Conservation (phyloP, 2,329 filamentous ascomycete species). For the Boeremia lycopersici region DNA sequence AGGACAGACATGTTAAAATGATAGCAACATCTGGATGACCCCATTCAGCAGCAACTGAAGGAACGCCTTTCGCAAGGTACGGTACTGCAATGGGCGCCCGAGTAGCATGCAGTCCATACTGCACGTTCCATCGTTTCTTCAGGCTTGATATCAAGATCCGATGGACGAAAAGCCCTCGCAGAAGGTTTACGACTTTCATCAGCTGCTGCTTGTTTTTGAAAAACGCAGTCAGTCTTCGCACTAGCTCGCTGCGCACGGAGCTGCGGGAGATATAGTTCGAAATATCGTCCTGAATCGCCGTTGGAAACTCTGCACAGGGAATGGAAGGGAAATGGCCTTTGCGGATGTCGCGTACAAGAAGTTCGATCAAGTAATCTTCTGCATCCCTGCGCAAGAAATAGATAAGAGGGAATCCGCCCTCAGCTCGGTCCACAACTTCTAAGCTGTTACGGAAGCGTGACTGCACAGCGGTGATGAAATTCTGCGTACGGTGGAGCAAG, state of each 20-base stretch:
- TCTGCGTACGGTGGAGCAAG: slow-evolving; percentile 41
- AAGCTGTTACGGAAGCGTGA: slow-evolving; percentile 53
- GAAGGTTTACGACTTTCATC: slow-evolving; percentile 56
- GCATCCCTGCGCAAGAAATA: slow-evolving; percentile 58
- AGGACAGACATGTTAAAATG: slow-evolving; percentile 56
- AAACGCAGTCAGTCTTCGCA: slow-evolving; percentile 27
- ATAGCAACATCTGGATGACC: slow-evolving; percentile 67
- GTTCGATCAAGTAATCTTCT: slow-evolving; percentile 34
- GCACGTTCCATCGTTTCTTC: slow-evolving; percentile 70
- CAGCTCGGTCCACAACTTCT: slow-evolving; percentile 52
- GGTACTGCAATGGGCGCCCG: slow-evolving; percentile 68
- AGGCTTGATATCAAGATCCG: slow-evolving; percentile 65
- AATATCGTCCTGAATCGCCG: slow-evolving; percentile 34
- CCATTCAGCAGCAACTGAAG: slow-evolving; percentile 68
- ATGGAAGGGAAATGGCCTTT: slow-evolving; percentile 33
- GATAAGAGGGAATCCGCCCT: slow-evolving; percentile 58
- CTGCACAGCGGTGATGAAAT: slow-evolving; percentile 44
- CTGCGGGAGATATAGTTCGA: slow-evolving; percentile 41
- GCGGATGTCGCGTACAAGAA: slow-evolving; percentile 42
- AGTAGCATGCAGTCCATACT: slow-evolving; percentile 56
- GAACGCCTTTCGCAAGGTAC: slow-evolving; percentile 68
- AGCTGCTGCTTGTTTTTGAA: slow-evolving; percentile 50
- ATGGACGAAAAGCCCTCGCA: slow-evolving; percentile 68
- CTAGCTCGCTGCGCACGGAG: slow-evolving; percentile 20
- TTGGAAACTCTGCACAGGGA: slow-evolving; percentile 34